phyloP scores from a whole-genome alignment of 352 stramenopile species.

The Pythium grandisporangium region DNA sequence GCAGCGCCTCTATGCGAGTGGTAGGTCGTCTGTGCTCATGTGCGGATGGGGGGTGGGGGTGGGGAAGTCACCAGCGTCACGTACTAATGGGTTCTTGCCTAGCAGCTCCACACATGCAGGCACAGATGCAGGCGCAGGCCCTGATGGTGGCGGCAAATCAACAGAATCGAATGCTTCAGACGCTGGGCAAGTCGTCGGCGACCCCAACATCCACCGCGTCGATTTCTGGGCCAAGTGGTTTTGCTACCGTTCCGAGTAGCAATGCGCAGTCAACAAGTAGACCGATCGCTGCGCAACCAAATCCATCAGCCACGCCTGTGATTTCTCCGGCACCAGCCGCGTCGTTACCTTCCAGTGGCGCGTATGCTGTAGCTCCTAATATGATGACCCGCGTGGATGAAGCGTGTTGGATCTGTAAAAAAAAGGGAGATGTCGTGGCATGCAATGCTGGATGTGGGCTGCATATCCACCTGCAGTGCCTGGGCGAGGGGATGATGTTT shows the following conservation, averaged over 20 bases:
- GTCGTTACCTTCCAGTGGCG: too few relatives aligned
- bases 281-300: neutral
- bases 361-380: too few relatives aligned
- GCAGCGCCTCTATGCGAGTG: constrained; percentile 1
- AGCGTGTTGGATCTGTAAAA: constrained; percentile 34
- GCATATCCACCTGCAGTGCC: constrained; percentile 39
- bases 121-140: constrained; percentile 8
- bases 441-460: constrained; percentile 57
- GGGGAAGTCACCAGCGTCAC: too few relatives aligned
- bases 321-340: too few relatives aligned
- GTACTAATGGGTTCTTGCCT: too few relatives aligned
- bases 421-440: constrained; percentile 35
- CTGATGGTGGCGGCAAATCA: constrained; percentile 12
- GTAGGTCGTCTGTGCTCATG: too few relatives aligned
- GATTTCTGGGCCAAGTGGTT: too few relatives aligned
- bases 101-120: neutral
- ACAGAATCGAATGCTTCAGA: constrained; percentile 4
- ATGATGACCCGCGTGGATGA: too few relatives aligned
- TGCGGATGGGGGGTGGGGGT: too few relatives aligned
- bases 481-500: constrained; percentile 52
- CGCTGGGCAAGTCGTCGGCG: too few relatives aligned
- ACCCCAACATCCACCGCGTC: too few relatives aligned
- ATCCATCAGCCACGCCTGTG: neutral
- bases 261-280: constrained; percentile 1
- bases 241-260: too few relatives aligned